Base-by-base conservation (phyloP, 2,329 filamentous ascomycete species). In the Alternaria angustiovoidea region DNA sequence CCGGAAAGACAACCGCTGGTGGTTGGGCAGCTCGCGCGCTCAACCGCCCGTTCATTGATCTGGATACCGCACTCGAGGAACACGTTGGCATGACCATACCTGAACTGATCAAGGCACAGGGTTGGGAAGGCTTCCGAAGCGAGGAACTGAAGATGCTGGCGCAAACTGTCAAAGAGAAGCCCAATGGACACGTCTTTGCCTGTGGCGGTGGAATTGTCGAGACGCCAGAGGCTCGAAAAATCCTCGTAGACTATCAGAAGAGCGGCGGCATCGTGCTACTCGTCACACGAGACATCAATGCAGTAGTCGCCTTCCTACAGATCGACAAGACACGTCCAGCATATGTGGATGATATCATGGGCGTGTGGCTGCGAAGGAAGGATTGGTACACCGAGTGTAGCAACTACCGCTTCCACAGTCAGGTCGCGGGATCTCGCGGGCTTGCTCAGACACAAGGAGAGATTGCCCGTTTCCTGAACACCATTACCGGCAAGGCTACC, bases 121-220 rank as follows among this genome's bases (percentile, higher is more conserved):
- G 95, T 49, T 99, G 95, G 95, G 91, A 93, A 58, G 91, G 89
- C 1, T 99, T 99, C 82, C 87, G 95, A 54, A 84, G 87, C 26
- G 89, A 90, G 22, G 95, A 99, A 76, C 79, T 94, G 8, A 86
- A 87, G 3, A 82, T 97, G 6, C 82, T 99, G 7, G 86, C 87
- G 65, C 87, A 89, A 42, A 86, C 92, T 28, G 87, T 96, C 75
- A 86, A 88, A 54, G 92, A 94, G 57, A 90, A 91, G 69, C 83
- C 91, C 2, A 86, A 85, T 2, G 91, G 91, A 4, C 84, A 96
- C 73, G 87, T 99, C 63, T 93, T 99, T 75, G 95, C 95, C 1
- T 98, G 94, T 67, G 95, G 95, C 54, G 95, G 95, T 43, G 95
- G 95, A 30, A 87, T 99, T 30, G 94, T 99, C 11, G 95, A 99